Base-by-base conservation (phyloP, 768 basidiomycete species). In the Trametes villosa region DNA sequence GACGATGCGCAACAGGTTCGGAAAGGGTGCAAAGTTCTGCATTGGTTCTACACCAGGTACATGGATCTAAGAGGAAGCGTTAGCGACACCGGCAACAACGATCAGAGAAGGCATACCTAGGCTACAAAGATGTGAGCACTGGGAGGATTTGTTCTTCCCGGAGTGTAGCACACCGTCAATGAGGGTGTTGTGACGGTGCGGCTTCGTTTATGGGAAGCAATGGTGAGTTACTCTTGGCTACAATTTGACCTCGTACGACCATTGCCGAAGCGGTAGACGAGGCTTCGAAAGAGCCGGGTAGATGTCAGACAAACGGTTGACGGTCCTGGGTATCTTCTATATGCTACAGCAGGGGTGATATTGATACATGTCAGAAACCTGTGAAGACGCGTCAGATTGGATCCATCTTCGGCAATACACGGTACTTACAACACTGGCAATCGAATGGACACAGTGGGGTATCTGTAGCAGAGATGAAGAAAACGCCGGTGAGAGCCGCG, bases 371-470 rank as follows among this genome's bases (percentile, higher is more conserved):
- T 52, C 22, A 61, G 45, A 60, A 62, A 57, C 63, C 54, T 61
- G 26, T 13, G 33, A 12, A 18, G 18, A 47, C 8, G 9, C 5
- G 42, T 48, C 22, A 53, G 40, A 15, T 2, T 22, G 20, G 44
- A 31, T 17, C 5, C 17, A 7, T 36, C 15, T 11, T n/a, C 4
- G 7, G 9, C 15, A 26, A 49, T 17, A 20, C 15, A 33, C 24
- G 29, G 4, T 4, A 78, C 91, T 75, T 68, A 92, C 93, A 94
- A 67, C 93, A 94, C 36, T 91, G 80, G 72, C 93, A 94, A 71
- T 94, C 93, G 70, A 94, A 94, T 7, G 93, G 93, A 76, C 92
- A 94, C 40, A 90, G 72, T 3, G 89, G 83, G 0, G 92, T 93
- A 72, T 91, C 92, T 94, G 74, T 48, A 2, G 42, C 8, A 9